Evolutionary conservation across 2,329 filamentous ascomycete genomes (phyloP).

Genomic region (Colletotrichum sp.): DNA sequence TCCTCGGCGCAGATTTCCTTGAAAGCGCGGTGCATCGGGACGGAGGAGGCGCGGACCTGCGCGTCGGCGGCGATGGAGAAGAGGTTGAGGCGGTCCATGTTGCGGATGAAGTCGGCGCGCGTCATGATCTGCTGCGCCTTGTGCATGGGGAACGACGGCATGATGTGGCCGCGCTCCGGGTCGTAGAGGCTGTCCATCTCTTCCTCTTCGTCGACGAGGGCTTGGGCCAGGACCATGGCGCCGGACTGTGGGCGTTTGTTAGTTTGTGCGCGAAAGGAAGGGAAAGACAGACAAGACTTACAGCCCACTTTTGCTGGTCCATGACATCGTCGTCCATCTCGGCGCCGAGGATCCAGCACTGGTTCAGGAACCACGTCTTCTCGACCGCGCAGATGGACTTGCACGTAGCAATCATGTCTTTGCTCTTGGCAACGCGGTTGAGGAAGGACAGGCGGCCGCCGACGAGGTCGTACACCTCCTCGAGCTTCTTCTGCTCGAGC

Average conservation of each 20-base stretch:
- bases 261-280: background rate
- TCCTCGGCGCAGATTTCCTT: slow-evolving; percentile 75
- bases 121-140: slow-evolving; percentile 93
- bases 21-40: slow-evolving; percentile 96
- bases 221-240: slow-evolving; percentile 91
- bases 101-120: slow-evolving; percentile 89
- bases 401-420: slow-evolving; percentile 81
- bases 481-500: slow-evolving; percentile 60
- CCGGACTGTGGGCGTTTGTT: slow-evolving; percentile 62
- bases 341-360: slow-evolving; percentile 74
- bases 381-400: slow-evolving; percentile 73
- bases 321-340: slow-evolving; percentile 97
- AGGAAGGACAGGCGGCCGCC: slow-evolving; percentile 89
- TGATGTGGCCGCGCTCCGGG: slow-evolving; percentile 13
- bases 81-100: slow-evolving; percentile 91
- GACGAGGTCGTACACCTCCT: slow-evolving; percentile 83
- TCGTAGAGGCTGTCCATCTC: slow-evolving; percentile 42
- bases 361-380: slow-evolving; percentile 79
- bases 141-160: slow-evolving; percentile 64
- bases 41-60: slow-evolving; percentile 88
- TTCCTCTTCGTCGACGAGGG: slow-evolving; percentile 83
- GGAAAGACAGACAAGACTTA: slow-evolving; percentile 47
- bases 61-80: slow-evolving; percentile 91
- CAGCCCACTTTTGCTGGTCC: slow-evolving; percentile 95
- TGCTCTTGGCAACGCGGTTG: slow-evolving; percentile 86